Percentiles rank a stretch among this genome's conserved stretches.
Evolutionary conservation across 2,329 filamentous ascomycete species (phyloP).

Genomic region (Sclerotinia sclerotiorum): DNA sequence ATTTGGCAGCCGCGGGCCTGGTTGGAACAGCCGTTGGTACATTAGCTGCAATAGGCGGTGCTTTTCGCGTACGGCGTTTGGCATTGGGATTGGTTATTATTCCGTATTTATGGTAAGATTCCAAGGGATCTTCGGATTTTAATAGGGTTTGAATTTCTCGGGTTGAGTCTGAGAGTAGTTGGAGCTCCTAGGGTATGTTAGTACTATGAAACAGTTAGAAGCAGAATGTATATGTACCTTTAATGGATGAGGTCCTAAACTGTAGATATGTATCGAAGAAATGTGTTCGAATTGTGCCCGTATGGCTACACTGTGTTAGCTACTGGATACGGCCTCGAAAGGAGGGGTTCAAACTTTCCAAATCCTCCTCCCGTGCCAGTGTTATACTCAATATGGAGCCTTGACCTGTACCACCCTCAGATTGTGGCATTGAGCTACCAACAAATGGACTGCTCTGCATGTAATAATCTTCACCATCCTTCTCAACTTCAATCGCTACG

Average conservation of each 20-base stretch:
- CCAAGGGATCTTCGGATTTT: constrained; percentile 57
- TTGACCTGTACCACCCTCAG: constrained; percentile 50
- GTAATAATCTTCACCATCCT: constrained; percentile 64
- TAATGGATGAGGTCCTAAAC: constrained; percentile 68
- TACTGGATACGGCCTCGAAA: neutral
- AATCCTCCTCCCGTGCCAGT: constrained; percentile 69
- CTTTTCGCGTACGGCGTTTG: constrained; percentile 45
- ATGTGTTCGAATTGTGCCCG: constrained; percentile 71
- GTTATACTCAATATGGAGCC: constrained; percentile 60
- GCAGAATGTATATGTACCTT: constrained; percentile 48
- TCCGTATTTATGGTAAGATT: constrained; percentile 63
- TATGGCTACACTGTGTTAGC: constrained; percentile 50
- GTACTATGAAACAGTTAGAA: constrained; percentile 3
- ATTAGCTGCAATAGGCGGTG: constrained; percentile 37
- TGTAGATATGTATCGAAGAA: constrained; percentile 82
- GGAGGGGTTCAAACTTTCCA: constrained; percentile 57
- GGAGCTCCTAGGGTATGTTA: constrained; percentile 52
- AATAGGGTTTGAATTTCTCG: constrained; percentile 60
- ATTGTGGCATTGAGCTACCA: constrained; percentile 61
- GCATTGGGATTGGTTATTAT: constrained; percentile 72
- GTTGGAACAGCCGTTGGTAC: constrained; percentile 26
- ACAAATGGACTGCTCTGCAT: constrained; percentile 68
- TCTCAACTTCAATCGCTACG: constrained; percentile 42
- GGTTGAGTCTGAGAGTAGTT: constrained; percentile 68
- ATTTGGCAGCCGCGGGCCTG: constrained; percentile 25